Evolutionary conservation across 495 filamentous ascomycete genomes (phyloP), one percentile per base, ranked within the genome.

Genomic region (Penicillium flavigenum): DNA sequence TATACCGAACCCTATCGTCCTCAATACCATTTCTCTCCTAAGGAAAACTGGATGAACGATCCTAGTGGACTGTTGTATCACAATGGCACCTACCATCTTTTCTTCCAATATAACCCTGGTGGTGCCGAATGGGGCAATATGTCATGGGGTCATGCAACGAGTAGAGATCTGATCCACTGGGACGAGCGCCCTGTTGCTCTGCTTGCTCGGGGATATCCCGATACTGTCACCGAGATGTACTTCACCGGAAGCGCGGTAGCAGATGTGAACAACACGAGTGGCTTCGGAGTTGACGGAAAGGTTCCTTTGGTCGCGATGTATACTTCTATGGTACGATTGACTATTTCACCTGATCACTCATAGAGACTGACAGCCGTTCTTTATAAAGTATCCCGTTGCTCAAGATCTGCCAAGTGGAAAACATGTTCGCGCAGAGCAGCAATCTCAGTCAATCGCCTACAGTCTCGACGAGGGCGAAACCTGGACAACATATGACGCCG

Each of bases 371-470:
- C 16, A 39, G 7, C 2, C 16, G 34, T n/a, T 24, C 3, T 29
- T 47, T 11, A 17, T 2, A 29, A 7, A 47, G 39, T 46, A 47
- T 7, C 46, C 46, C 16, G 7, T 31, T 1, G 24, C 54, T 5
- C 68, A 69, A 36, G 63, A 42, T 4, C 32, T 73, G 10, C 68
- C 64, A 12, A 73, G 68, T 29, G 68, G 68, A 2, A 66, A 71
- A 22, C 11, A 29, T 3, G 54, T 71, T 43, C 48, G 72, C 66
- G 36, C 49, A n/a, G 58, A 71, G 9, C 72, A 79, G 39, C 69
- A 86, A 64, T 72, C 76, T 6, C 83, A 85, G 61, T 73, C 79
- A 11, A 71, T 86, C 42, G 81, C 83, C 36, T 84, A 83, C 59
- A 83, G 80, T 45, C 63, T 66, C 16, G 82, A 85, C 61, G 71